Evolutionary conservation across 2,329 filamentous ascomycete species (phyloP).

Genomic region (Penicillium digitatum): DNA sequence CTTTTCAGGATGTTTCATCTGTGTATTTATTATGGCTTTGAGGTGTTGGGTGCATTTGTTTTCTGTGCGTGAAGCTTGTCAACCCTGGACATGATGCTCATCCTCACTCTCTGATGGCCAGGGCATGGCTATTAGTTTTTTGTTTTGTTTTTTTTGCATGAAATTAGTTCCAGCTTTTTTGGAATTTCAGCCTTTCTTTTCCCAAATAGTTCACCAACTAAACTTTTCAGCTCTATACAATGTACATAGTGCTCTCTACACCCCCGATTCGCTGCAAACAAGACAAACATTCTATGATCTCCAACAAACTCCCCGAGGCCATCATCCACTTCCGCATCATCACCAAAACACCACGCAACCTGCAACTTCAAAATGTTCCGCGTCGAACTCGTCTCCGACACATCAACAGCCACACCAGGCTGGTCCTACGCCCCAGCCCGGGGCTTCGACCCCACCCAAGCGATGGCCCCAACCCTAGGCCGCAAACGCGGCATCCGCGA

Average conservation of each 20-base stretch:
- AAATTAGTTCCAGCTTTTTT: neutral
- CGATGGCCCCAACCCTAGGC: slow-evolving; percentile 49
- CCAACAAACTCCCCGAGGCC: neutral
- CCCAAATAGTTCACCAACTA: neutral
- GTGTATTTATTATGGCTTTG: slow-evolving; percentile 10
- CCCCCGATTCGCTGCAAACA: slow-evolving; percentile 16
- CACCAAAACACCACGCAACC: neutral
- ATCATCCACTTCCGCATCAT: slow-evolving; percentile 7
- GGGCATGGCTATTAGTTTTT: neutral
- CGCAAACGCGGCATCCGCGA: slow-evolving; percentile 70
- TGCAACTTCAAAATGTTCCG: slow-evolving; percentile 53
- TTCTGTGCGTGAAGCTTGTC: slow-evolving; percentile 4
- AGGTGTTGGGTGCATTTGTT: slow-evolving; percentile 5
- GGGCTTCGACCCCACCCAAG: slow-evolving; percentile 55
- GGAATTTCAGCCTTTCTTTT: slow-evolving; percentile 1
- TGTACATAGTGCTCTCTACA: neutral
- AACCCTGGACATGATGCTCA: neutral
- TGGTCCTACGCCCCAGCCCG: slow-evolving; percentile 90
- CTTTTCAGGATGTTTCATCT: neutral
- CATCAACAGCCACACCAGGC: slow-evolving; percentile 69
- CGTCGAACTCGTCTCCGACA: slow-evolving; percentile 75
- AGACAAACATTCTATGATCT: slow-evolving; percentile 16
- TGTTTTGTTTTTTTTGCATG: neutral
- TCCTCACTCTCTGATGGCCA: neutral
- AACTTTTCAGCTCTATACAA: neutral